Evolutionary conservation across 768 basidiomycete genomes (phyloP), one percentile per base, ranked within the genome.

Genomic region (Tremella mesenterica): DNA sequence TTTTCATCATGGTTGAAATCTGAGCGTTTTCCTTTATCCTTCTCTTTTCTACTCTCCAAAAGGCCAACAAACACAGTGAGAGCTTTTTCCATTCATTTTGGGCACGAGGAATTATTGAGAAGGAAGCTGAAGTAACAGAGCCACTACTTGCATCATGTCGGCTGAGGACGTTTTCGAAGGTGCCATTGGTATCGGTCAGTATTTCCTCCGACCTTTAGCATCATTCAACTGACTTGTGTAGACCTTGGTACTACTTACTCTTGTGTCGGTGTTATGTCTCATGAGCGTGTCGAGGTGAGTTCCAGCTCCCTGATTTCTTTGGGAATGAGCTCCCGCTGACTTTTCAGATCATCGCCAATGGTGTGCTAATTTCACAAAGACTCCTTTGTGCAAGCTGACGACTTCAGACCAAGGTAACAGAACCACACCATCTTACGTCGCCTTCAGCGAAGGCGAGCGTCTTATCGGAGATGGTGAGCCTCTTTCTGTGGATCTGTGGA

Each of bases 401-500:
- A 4, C 10, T 25, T 34, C 34, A 64, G 67, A 73, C 70, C 75
- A 97, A 85, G 93, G 93, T 67, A 95, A 96, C 82, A 83, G 93
- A 61, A 96, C 93, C 65, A 97, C 95, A 43, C 93, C 93, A 43
- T 99, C 93, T 71, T 99, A 99, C 77, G 95, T 99, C 77, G 89
- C 93, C 67, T 99, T 99, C 81, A 89, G 91, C 62, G 74, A 83
- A 46, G 88, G 90, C 73, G 92, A 95, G 80, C 90, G 90, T 79
- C 77, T 93, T 76, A 97, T 97, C 74, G 92, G 95, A 74, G 92
- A 97, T 83, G 90, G 90, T 69, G 92, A 53, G 52, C 59, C 20
- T 10, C 12, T 16, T 18, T 26, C 25, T 5, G 6, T 30, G 3
- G 13, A 16, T 36, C 38, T 27, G 9, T 2, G 30, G 13, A 14